Conservation (phyloP, 202 grass and related monocot genomes). For the Carex arenaria region DNA sequence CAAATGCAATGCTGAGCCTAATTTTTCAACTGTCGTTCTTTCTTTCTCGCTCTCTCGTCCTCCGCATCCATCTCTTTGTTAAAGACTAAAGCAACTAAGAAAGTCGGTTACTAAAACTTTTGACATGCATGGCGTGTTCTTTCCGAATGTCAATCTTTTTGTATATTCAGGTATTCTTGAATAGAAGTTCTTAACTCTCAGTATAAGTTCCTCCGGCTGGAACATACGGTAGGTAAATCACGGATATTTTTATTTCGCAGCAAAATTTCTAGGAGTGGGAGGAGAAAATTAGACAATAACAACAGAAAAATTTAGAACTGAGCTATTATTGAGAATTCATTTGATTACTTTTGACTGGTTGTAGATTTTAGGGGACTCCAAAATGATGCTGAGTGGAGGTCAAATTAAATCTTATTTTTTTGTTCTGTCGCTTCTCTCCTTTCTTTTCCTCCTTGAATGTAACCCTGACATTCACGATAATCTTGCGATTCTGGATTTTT, state of each 20-base stretch:
- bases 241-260: not conserved
- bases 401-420: too few relatives aligned
- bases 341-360: not conserved
- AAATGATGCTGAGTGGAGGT: not conserved
- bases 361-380: not conserved
- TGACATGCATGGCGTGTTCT: not conserved
- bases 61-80: not conserved
- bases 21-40: not conserved
- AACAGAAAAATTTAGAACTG: not conserved
- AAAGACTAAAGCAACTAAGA: not conserved
- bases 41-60: not conserved
- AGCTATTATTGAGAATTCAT: not conserved
- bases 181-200: not conserved
- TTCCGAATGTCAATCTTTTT: not conserved
- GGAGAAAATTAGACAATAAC: not conserved
- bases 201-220: not conserved
- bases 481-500: not conserved
- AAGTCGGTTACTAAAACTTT: too few relatives aligned
- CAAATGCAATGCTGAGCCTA: not conserved
- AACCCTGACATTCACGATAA: not conserved
- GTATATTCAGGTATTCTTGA: not conserved
- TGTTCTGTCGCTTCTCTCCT: not conserved
- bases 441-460: not conserved
- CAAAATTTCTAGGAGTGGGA: not conserved
- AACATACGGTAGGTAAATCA: not conserved